Percentiles rank a stretch among this genome's conserved stretches.
phyloP scores from a whole-genome alignment of 1,284 basidiomycete species.

The Exobasidium rhododendri region DNA sequence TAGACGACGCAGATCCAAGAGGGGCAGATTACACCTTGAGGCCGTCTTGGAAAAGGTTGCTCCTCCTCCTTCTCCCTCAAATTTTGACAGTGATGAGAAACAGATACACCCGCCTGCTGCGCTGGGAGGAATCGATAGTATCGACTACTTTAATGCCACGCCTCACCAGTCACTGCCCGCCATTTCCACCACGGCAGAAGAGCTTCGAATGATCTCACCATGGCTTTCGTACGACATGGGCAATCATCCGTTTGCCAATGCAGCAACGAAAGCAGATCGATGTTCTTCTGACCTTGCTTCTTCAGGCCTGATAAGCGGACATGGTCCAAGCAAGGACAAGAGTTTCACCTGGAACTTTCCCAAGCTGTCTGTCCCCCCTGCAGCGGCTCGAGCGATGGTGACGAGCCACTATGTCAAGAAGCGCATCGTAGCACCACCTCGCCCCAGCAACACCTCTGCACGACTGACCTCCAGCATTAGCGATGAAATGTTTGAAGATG shows the following conservation, averaged over 20 bases:
- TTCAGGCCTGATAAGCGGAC: slow-evolving; percentile 8
- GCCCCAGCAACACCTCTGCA: neutral
- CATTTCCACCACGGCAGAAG: neutral
- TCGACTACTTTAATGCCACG: neutral
- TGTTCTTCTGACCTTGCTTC: slow-evolving; percentile 2
- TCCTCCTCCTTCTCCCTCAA: neutral
- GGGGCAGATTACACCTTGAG: neutral
- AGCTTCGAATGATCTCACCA: neutral
- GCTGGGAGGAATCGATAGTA: neutral
- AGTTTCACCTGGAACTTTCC: slow-evolving; percentile 18
- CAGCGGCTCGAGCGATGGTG: slow-evolving; percentile 12
- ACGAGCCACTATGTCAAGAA: slow-evolving; percentile 17
- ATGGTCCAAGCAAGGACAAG: slow-evolving; percentile 15
- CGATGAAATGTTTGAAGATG: too few relatives aligned
- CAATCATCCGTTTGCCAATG: neutral
- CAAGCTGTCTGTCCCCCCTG: slow-evolving; percentile 16
- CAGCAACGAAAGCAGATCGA: neutral
- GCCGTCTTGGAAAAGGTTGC: neutral
- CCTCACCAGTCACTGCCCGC: neutral
- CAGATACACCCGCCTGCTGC: neutral
- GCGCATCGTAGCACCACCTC: slow-evolving; percentile 8
- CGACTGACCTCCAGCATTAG: neutral
- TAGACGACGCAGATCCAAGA: neutral
- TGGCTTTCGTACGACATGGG: neutral
- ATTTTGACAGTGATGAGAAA: neutral